phyloP scores from a whole-genome alignment of 2,329 filamentous ascomycete species.

The Scedosporium aurantiacum region DNA sequence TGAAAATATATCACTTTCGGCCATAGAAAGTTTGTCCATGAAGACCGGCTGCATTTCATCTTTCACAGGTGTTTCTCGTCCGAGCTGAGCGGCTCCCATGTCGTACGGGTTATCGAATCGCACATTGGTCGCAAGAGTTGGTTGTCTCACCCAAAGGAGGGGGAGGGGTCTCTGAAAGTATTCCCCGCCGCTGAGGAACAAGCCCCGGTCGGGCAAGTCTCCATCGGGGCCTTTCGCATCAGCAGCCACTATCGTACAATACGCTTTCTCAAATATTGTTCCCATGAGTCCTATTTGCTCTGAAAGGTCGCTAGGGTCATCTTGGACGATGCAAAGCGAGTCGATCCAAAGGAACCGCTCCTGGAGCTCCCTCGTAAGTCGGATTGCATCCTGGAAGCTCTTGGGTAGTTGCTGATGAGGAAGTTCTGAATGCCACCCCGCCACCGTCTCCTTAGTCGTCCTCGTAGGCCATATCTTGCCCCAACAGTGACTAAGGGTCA shows the following conservation, averaged over 20 bases:
- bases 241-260: neutral
- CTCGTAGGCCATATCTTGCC: slow-evolving; percentile 4
- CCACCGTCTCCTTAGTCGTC: neutral
- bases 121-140: neutral
- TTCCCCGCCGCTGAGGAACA: neutral
- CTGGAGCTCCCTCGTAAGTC: neutral
- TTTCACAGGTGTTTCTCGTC: neutral
- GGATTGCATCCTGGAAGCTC: slow-evolving; percentile 7
- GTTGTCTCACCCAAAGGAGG: neutral
- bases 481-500: slow-evolving; percentile 11
- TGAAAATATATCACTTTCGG: neutral
- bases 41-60: neutral
- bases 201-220: neutral
- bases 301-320: neutral
- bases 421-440: slow-evolving; percentile 1
- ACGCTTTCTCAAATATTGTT: neutral
- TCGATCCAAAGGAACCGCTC: slow-evolving; percentile 10
- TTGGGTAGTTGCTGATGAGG: slow-evolving; percentile 6
- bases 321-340: slow-evolving; percentile 9
- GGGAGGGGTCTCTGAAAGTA: neutral
- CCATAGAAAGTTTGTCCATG: neutral
- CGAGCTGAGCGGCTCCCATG: neutral
- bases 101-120: neutral
- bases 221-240: neutral
- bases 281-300: neutral